A percentile compares a stretch with the other conserved stretches of the same genome.
These are phyloP conservation scores for Alternaria arbusti DNA, from an alignment of 2,329 filamentous ascomycete genomes.

Conservation along the genomic window DNA sequence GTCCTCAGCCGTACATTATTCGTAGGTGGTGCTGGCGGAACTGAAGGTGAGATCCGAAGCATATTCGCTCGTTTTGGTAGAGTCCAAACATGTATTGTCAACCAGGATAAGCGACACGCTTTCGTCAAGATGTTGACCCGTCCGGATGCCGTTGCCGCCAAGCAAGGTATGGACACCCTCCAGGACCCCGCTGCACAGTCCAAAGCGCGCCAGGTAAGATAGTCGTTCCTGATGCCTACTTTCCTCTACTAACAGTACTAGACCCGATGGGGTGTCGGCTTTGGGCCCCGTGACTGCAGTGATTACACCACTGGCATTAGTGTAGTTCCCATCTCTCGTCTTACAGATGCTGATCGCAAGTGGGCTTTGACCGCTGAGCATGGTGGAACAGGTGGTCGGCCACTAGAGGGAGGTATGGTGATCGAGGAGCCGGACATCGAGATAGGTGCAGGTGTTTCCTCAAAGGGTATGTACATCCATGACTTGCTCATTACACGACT, in stretches of 20 bases:
- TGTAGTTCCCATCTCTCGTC: constrained; percentile 86
- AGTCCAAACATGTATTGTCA: constrained; percentile 97
- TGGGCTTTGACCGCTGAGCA: constrained; percentile 96
- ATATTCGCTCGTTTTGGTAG: constrained; percentile 83
- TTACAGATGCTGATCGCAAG: constrained; percentile 95
- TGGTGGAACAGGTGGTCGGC: constrained; percentile 85
- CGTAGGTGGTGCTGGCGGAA: constrained; percentile 81
- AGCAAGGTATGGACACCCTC: constrained; percentile 83
- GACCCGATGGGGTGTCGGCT: constrained; percentile 97
- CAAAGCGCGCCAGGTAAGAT: constrained; percentile 55
- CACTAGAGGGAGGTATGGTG: constrained; percentile 81
- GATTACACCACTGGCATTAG: constrained; percentile 93
- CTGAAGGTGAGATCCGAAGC: constrained; percentile 79
- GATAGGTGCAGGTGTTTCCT: constrained; percentile 95
- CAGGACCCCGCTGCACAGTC: constrained; percentile 75
- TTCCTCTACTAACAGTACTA: constrained; percentile 49
- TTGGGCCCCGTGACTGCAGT: constrained; percentile 94
- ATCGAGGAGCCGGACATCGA: constrained; percentile 99
- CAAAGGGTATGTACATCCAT: constrained; percentile 66
- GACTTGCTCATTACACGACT: constrained; percentile 1
- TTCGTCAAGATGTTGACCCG: constrained; percentile 99
- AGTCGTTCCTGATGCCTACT: neutral
- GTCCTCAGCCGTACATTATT: constrained; percentile 95
- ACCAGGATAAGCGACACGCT: constrained; percentile 95
- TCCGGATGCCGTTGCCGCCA: constrained; percentile 80